These are phyloP conservation scores for Cystofilobasidium capitatum DNA, from an alignment of 768 basidiomycete species.

Conservation along the genomic window DNA sequence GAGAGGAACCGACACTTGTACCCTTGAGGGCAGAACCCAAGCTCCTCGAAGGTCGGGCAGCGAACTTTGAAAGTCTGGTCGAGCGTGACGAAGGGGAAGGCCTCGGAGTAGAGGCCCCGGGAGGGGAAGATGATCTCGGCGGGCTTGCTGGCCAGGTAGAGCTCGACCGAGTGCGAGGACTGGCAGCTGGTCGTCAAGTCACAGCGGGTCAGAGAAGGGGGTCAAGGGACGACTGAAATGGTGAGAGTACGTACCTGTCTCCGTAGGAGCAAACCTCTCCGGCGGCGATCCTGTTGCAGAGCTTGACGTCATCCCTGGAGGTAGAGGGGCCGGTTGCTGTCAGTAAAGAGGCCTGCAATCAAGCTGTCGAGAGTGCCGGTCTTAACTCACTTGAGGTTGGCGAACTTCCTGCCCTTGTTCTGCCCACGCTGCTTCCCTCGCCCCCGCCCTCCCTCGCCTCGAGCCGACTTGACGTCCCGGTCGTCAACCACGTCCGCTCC, in stretches of 20 bases:
- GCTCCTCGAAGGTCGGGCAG: constrained; percentile 60
- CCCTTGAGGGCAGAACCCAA: constrained; percentile 70
- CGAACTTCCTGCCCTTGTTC: constrained; percentile 52
- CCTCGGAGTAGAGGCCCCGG: constrained; percentile 12
- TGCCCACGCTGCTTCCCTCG: constrained; percentile 48
- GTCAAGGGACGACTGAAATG: not conserved
- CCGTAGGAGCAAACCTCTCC: constrained; percentile 64
- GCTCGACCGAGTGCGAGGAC: constrained; percentile 63
- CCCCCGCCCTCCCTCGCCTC: constrained; percentile 15
- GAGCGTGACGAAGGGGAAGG: not conserved
- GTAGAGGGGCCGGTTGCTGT: too few species aligned
- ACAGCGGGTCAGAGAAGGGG: not conserved
- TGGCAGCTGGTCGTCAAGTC: constrained; percentile 50
- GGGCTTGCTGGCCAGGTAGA: constrained; percentile 68
- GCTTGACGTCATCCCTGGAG: constrained; percentile 56
- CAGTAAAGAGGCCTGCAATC: too few species aligned
- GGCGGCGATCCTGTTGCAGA: constrained; percentile 71
- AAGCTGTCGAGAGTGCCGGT: not conserved
- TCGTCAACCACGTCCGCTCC: constrained; percentile 33
- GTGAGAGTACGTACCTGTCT: constrained; percentile 46
- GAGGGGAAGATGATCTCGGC: constrained; percentile 57
- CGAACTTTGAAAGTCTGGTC: constrained; percentile 41
- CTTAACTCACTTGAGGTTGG: constrained; percentile 47
- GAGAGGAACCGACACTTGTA: constrained; percentile 86
- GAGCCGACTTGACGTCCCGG: constrained; percentile 9